Evolutionary conservation across 2,329 filamentous ascomycete genomes (phyloP).

Genomic region (Hypocrella siamensis): DNA sequence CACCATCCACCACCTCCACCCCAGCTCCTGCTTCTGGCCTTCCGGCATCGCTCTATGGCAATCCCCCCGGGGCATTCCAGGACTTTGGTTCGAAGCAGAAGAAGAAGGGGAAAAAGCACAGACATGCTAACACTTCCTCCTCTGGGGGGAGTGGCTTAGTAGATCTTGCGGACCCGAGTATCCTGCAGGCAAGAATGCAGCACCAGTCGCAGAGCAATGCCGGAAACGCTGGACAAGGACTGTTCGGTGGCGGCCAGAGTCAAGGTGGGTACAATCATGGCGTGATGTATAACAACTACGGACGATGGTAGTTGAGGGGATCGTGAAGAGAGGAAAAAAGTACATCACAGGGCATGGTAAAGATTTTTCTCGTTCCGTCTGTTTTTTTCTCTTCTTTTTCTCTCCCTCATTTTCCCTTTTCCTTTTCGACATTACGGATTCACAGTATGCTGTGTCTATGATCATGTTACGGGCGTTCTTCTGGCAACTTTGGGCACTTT

Average conservation of each 20-base stretch:
- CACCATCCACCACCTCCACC: conserved; percentile 64
- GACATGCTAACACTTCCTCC: conserved; percentile 99
- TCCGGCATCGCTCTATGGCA: conserved; percentile 81
- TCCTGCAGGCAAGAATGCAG: conserved; percentile 95
- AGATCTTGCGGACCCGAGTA: conserved; percentile 99
- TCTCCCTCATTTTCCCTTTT: conserved; percentile 2
- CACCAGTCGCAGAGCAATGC: conserved; percentile 69
- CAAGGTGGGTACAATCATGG: conserved; percentile 91
- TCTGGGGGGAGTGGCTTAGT: conserved; percentile 97
- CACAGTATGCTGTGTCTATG: conserved; percentile 5
- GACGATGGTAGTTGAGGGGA: conserved; percentile 43
- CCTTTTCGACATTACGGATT: neutral
- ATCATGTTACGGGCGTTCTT: conserved; percentile 11
- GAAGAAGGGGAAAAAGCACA: conserved; percentile 99
- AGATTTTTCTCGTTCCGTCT: conserved; percentile 6
- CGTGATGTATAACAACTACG: conserved; percentile 68
- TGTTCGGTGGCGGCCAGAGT: conserved; percentile 72
- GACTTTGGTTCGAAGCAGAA: conserved; percentile 93
- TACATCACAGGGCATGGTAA: conserved; percentile 7
- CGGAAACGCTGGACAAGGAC: conserved; percentile 60
- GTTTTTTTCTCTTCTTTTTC: conserved; percentile 8
- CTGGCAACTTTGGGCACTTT: conserved; percentile 9
- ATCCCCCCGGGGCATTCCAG: conserved; percentile 73
- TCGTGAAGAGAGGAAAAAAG: conserved; percentile 1
- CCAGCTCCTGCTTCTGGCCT: conserved; percentile 81